phyloP scores from a whole-genome alignment of 202 grass and related monocot genomes.

The Tripidium arundinaceum region DNA sequence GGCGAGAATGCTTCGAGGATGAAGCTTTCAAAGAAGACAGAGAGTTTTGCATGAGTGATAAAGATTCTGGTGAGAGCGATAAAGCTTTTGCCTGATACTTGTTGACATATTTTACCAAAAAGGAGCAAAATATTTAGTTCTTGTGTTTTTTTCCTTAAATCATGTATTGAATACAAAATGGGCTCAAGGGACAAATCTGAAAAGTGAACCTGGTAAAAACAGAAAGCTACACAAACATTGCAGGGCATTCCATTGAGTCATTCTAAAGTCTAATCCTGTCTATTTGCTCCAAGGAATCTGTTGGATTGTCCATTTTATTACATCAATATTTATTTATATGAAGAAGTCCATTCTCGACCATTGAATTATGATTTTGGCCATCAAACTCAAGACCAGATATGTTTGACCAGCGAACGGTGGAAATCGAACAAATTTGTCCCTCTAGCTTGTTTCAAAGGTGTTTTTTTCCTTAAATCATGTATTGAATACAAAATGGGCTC shows the following conservation, averaged over 20 bases:
- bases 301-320: background rate
- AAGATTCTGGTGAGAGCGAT: background rate
- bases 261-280: background rate
- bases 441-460: too few species aligned
- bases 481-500: background rate
- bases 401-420: too few species aligned
- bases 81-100: background rate
- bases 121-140: background rate
- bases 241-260: background rate
- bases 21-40: conserved; percentile 43
- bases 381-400: too few species aligned
- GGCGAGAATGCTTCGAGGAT: conserved; percentile 63
- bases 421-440: too few species aligned
- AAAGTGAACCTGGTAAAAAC: background rate
- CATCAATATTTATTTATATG: background rate
- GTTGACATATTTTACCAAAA: background rate
- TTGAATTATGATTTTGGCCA: too few species aligned
- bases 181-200: background rate
- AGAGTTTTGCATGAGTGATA: background rate
- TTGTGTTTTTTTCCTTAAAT: background rate
- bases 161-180: background rate
- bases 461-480: background rate
- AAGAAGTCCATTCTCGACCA: too few species aligned
- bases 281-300: background rate
- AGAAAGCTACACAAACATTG: background rate